phyloP scores from a whole-genome alignment of 257 asterid genomes.

The Primulina eburnea region DNA sequence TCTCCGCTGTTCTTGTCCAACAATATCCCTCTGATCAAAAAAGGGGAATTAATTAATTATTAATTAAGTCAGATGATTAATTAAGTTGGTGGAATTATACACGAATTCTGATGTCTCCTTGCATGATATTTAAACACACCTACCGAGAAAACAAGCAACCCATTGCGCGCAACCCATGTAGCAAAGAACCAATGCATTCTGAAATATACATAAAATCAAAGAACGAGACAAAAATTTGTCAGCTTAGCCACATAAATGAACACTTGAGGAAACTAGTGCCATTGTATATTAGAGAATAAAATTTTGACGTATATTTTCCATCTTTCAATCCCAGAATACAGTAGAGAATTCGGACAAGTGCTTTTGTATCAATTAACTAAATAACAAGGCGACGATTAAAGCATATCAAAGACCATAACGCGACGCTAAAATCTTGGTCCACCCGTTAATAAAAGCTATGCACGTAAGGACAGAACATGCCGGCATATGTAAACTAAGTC shows the following conservation, averaged over 20 bases:
- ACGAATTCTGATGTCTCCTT: not conserved
- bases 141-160: conserved; percentile 80
- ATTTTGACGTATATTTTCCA: not conserved
- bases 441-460: not conserved
- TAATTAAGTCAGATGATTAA: not conserved
- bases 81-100: not conserved
- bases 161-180: conserved; percentile 75
- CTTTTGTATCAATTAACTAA: not conserved
- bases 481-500: too few species aligned
- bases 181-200: conserved; percentile 75
- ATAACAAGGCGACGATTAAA: too few species aligned
- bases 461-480: not conserved
- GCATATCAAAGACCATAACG: too few species aligned
- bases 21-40: conserved; percentile 85
- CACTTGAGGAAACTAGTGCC: too few species aligned
- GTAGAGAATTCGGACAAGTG: not conserved
- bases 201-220: conserved; percentile 23
- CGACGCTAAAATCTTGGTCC: not conserved
- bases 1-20: conserved; percentile 95
- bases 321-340: not conserved
- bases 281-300: too few species aligned
- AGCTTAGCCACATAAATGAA: not conserved
- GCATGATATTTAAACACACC: conserved; percentile 7
- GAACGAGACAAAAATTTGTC: not conserved
- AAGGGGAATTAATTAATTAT: not conserved